Evolutionary conservation across 345 rosid species (phyloP).

Genomic region (Sisymbrium irio): DNA sequence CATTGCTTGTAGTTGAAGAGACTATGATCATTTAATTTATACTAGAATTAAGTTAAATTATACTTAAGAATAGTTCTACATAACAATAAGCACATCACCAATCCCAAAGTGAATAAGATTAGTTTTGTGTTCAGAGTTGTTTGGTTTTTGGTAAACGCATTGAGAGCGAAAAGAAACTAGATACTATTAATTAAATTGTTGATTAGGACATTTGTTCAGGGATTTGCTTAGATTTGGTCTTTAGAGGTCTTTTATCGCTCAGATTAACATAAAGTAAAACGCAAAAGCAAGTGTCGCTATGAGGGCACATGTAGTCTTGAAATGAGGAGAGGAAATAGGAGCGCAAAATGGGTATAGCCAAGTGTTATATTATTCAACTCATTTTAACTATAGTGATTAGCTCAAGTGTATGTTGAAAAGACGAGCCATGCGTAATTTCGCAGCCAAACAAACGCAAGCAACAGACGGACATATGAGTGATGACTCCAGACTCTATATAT

Average conservation of each 20-base stretch:
- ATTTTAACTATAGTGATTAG: background rate
- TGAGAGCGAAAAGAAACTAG: constrained; percentile 14
- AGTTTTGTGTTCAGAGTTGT: constrained; percentile 31
- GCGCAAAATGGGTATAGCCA: constrained; percentile 1
- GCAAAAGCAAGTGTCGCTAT: constrained; percentile 22
- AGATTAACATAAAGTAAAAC: constrained; percentile 28
- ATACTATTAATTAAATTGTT: constrained; percentile 3
- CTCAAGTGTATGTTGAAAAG: constrained; percentile 13
- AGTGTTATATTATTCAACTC: background rate
- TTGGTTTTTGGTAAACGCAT: constrained; percentile 24
- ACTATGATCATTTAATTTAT: background rate
- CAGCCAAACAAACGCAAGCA: background rate
- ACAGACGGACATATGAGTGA: too few relatives aligned
- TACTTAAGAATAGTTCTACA: background rate
- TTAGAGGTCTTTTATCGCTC: constrained; percentile 29
- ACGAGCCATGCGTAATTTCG: constrained; percentile 12
- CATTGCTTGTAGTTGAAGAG: constrained; percentile 26
- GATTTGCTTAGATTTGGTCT: constrained; percentile 69
- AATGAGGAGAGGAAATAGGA: constrained; percentile 34
- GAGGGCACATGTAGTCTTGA: constrained; percentile 37
- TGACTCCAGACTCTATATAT: background rate
- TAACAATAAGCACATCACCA: constrained; percentile 30
- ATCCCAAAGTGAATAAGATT: constrained; percentile 28
- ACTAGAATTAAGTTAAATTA: background rate
- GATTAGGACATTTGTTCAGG: constrained; percentile 44